Evolutionary conservation across 352 stramenopile genomes (phyloP).

Genomic region (Lagenidium giganteum): DNA sequence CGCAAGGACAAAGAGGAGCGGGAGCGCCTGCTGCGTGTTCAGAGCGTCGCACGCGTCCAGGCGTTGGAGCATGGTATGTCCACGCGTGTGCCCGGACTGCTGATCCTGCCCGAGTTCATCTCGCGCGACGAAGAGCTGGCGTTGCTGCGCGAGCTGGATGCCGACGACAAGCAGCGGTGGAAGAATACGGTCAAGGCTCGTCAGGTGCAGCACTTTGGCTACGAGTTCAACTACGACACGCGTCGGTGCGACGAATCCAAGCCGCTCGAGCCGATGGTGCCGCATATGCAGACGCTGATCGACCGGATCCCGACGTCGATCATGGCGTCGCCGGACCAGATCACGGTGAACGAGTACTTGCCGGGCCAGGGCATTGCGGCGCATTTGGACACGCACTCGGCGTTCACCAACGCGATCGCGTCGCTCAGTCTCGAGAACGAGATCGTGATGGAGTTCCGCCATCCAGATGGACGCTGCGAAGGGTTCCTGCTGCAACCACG

Average conservation of each 20-base stretch:
- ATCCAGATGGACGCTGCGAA: slow-evolving; percentile 53
- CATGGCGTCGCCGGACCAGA: slow-evolving; percentile 71
- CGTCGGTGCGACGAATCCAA: slow-evolving; percentile 45
- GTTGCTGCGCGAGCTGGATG: slow-evolving; percentile 57
- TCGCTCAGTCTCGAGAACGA: slow-evolving; percentile 74
- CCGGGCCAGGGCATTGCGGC: slow-evolving; percentile 84
- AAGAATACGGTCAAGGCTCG: slow-evolving; percentile 70
- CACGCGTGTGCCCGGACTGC: slow-evolving; percentile 50
- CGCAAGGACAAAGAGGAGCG: slow-evolving; percentile 66
- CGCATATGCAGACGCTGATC: slow-evolving; percentile 33
- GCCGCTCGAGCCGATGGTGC: slow-evolving; percentile 44
- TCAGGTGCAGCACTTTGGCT: slow-evolving; percentile 87
- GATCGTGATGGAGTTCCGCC: slow-evolving; percentile 84
- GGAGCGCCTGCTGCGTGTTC: slow-evolving; percentile 50
- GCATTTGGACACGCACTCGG: slow-evolving; percentile 87
- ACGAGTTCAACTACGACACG: slow-evolving; percentile 86
- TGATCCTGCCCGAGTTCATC: slow-evolving; percentile 63
- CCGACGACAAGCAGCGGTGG: slow-evolving; percentile 45
- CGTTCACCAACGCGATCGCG: slow-evolving; percentile 79
- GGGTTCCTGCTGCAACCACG: slow-evolving; percentile 60
- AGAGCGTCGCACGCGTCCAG: slow-evolving; percentile 42
- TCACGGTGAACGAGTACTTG: slow-evolving; percentile 88
- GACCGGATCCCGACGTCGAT: slow-evolving; percentile 44
- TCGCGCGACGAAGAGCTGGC: slow-evolving; percentile 41
- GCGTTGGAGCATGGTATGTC: slow-evolving; percentile 32